A percentile compares a stretch with the other conserved stretches of the same genome.
Evolutionary conservation across 2,329 filamentous ascomycete genomes (phyloP).

Genomic region (Coniochaeta pulveracea): DNA sequence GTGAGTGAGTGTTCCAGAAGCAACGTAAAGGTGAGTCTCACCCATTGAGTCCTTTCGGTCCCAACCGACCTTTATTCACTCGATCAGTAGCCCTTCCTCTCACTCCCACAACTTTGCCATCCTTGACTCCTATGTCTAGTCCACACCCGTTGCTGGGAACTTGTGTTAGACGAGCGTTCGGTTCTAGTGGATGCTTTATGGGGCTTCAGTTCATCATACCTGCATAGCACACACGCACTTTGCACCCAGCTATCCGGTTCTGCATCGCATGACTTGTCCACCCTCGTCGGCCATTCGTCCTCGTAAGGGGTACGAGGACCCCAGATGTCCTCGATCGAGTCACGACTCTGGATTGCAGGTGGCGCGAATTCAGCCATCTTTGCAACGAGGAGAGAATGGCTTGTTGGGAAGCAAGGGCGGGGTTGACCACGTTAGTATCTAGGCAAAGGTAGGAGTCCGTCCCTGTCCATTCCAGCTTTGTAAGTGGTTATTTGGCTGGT

Average conservation of each 20-base stretch:
- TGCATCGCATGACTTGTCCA: conserved; percentile 18
- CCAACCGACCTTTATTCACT: conserved; percentile 22
- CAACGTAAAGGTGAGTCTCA: too few relatives aligned
- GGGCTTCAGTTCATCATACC: too few relatives aligned
- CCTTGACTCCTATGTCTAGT: conserved; percentile 22
- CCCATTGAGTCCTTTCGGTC: conserved; percentile 22
- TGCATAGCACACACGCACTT: conserved; percentile 25
- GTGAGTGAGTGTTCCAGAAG: too few relatives aligned
- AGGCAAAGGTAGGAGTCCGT: too few relatives aligned
- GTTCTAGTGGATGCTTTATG: too few relatives aligned
- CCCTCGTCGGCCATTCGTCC: conserved; percentile 20
- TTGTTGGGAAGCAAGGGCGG: too few relatives aligned
- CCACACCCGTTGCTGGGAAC: conserved; percentile 23
- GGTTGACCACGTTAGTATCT: too few relatives aligned
- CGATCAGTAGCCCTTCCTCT: conserved; percentile 19
- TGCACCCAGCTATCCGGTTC: conserved; percentile 25
- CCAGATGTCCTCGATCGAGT: conserved; percentile 21
- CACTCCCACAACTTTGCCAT: conserved; percentile 23
- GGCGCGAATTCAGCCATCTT: neutral
- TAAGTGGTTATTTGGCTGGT: too few relatives aligned
- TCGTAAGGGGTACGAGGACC: conserved; percentile 20
- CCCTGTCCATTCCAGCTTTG: too few relatives aligned
- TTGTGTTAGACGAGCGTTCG: too few relatives aligned
- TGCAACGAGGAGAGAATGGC: neutral
- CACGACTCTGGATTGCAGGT: conserved; percentile 7